Evolutionary conservation across 352 stramenopile species (phyloP).

Genomic region (Phytophthora chlamydospora): DNA sequence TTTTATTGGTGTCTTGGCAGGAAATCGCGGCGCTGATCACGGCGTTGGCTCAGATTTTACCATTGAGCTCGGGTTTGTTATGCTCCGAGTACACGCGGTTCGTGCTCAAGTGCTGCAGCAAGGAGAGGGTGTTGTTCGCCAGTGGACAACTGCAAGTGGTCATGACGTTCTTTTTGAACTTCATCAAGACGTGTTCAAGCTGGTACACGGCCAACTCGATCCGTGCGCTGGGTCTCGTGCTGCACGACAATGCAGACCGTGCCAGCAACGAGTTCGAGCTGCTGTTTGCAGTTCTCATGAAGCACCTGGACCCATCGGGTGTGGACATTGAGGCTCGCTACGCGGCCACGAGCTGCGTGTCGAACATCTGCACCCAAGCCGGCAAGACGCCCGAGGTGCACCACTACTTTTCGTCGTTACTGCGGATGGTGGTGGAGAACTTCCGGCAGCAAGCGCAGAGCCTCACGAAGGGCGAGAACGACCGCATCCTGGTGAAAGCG

Average conservation of each 20-base stretch:
- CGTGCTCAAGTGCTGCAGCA: conserved; percentile 78
- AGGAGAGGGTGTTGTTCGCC: conserved; percentile 75
- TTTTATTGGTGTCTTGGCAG: conserved; percentile 22
- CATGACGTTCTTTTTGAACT: conserved; percentile 74
- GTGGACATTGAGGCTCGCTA: conserved; percentile 88
- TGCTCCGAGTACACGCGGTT: conserved; percentile 83
- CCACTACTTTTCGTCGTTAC: conserved; percentile 71
- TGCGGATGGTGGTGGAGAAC: conserved; percentile 88
- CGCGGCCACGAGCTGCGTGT: conserved; percentile 85
- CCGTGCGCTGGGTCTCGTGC: conserved; percentile 69
- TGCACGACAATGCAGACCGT: conserved; percentile 83
- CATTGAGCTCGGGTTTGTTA: conserved; percentile 70
- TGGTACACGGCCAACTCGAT: conserved; percentile 80
- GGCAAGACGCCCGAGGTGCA: conserved; percentile 76
- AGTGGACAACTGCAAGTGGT: conserved; percentile 60
- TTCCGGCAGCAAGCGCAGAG: conserved; percentile 80
- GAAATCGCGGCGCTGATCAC: conserved; percentile 71
- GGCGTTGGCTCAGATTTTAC: conserved; percentile 62
- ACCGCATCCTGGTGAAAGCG: conserved; percentile 83
- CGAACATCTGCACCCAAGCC: conserved; percentile 74
- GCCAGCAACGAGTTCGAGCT: conserved; percentile 64
- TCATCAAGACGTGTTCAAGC: conserved; percentile 76
- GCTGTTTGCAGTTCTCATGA: conserved; percentile 72
- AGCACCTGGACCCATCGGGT: conserved; percentile 76
- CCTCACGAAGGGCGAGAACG: conserved; percentile 63